These are phyloP conservation scores for Nepenthes gracilis DNA, from an alignment of 148 eudicot genomes.

Conservation along the genomic window DNA sequence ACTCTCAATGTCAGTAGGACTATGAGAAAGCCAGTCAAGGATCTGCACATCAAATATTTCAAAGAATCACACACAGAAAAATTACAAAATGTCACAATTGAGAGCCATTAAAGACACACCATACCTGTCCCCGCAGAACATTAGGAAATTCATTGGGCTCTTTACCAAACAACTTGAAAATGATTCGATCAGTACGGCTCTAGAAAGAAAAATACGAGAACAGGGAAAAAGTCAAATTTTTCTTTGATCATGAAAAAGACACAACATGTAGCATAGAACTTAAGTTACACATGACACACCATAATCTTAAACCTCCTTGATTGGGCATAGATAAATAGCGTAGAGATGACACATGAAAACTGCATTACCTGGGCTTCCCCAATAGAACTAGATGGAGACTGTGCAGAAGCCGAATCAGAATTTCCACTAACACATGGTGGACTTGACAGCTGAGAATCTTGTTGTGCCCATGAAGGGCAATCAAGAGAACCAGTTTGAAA, in stretches of 20 bases:
- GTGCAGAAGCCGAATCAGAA: constrained; percentile 62
- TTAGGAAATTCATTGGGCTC: constrained; percentile 74
- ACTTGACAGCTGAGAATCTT: constrained; percentile 50
- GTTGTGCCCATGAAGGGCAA: constrained; percentile 34
- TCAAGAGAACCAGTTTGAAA: constrained; percentile 7
- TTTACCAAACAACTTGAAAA: constrained; percentile 88
- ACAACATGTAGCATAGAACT: neutral
- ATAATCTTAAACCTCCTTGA: no score
- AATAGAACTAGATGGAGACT: constrained; percentile 77
- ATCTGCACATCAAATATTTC: constrained; percentile 32
- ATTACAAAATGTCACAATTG: neutral
- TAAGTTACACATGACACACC: no score
- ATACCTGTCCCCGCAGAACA: constrained; percentile 61
- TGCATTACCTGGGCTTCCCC: constrained; percentile 70
- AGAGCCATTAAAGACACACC: neutral
- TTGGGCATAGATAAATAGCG: neutral
- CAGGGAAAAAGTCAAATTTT: neutral
- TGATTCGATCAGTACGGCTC: constrained; percentile 79
- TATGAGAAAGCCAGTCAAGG: constrained; percentile 77
- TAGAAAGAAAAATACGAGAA: constrained; percentile 18
- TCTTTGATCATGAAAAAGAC: neutral
- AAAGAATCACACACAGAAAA: neutral
- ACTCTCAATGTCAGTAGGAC: constrained; percentile 85
- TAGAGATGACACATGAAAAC: neutral
- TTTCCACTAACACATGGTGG: constrained; percentile 68